Conservation (phyloP, 106 monocot genomes). For the Iris macrosiphon region DNA sequence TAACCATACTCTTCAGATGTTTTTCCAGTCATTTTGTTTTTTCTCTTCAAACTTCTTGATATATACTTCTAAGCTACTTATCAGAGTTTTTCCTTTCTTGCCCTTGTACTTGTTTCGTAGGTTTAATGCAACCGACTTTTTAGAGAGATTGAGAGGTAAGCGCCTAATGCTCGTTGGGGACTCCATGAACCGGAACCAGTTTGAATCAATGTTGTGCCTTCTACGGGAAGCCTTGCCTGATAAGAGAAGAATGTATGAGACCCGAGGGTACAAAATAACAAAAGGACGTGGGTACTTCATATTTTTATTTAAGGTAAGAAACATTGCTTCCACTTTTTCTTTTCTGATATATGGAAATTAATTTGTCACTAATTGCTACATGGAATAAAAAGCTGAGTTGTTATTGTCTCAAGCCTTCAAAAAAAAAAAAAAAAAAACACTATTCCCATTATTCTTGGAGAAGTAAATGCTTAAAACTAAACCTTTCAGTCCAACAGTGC, state of each 20-base stretch:
- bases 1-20: too few relatives aligned
- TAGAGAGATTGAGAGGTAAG: slow-evolving; percentile 81
- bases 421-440: too few relatives aligned
- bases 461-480: background rate
- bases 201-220: slow-evolving; percentile 85
- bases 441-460: background rate
- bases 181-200: slow-evolving; percentile 93
- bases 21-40: too few relatives aligned
- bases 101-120: slow-evolving; percentile 35
- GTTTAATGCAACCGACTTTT: slow-evolving; percentile 80
- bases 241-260: slow-evolving; percentile 88
- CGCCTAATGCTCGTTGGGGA: slow-evolving; percentile 87
- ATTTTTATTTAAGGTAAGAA: slow-evolving; percentile 67
- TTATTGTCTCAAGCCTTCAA: too few relatives aligned
- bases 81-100: too few relatives aligned
- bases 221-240: slow-evolving; percentile 62
- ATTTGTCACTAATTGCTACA: too few relatives aligned
- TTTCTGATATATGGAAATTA: too few relatives aligned
- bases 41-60: too few relatives aligned
- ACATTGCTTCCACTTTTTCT: background rate
- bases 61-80: too few relatives aligned
- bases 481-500: too few relatives aligned
- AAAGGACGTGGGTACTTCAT: slow-evolving; percentile 90
- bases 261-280: slow-evolving; percentile 64
- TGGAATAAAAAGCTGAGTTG: too few relatives aligned